A percentile compares a stretch with the other conserved stretches of the same genome.
Conservation (phyloP, 1,139 yeast genomes). For the Starmera stellimalicola region DNA sequence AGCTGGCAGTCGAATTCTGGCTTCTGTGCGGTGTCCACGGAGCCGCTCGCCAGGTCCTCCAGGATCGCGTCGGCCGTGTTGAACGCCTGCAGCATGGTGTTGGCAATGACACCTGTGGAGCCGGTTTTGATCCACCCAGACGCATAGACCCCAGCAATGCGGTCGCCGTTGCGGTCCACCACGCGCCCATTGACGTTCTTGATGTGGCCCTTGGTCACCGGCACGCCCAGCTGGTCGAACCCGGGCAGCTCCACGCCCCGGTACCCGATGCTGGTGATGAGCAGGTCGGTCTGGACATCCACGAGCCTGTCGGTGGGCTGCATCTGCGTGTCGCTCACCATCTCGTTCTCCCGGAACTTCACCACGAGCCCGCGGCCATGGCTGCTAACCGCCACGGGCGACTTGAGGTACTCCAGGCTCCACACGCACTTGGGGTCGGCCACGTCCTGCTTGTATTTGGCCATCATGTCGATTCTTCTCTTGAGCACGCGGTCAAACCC, state of each 20-base stretch:
- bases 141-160: slow-evolving; percentile 53
- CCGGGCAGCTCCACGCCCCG: slow-evolving; percentile 57
- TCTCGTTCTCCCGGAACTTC: neutral
- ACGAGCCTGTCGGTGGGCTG: slow-evolving; percentile 21
- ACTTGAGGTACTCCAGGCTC: slow-evolving; percentile 59
- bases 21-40: slow-evolving; percentile 6
- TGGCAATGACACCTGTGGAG: slow-evolving; percentile 85
- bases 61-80: slow-evolving; percentile 62
- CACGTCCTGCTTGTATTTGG: slow-evolving; percentile 28
- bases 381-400: slow-evolving; percentile 50
- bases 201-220: slow-evolving; percentile 54
- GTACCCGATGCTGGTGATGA: slow-evolving; percentile 80
- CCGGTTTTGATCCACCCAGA: slow-evolving; percentile 93
- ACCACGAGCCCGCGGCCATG: slow-evolving; percentile 19
- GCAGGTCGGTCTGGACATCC: slow-evolving; percentile 40
- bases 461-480: slow-evolving; percentile 56
- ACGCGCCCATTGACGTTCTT: slow-evolving; percentile 56
- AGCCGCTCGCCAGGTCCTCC: slow-evolving; percentile 35
- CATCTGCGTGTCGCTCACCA: slow-evolving; percentile 20
- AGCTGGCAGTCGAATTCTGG: slow-evolving; percentile 25
- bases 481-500: slow-evolving; percentile 49
- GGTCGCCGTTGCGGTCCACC: slow-evolving; percentile 22
- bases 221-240: slow-evolving; percentile 26
- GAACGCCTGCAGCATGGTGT: slow-evolving; percentile 81
- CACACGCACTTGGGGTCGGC: slow-evolving; percentile 35